Base-by-base conservation (phyloP, 164 flowering plant genomes). In the Cinnamomum chago region DNA sequence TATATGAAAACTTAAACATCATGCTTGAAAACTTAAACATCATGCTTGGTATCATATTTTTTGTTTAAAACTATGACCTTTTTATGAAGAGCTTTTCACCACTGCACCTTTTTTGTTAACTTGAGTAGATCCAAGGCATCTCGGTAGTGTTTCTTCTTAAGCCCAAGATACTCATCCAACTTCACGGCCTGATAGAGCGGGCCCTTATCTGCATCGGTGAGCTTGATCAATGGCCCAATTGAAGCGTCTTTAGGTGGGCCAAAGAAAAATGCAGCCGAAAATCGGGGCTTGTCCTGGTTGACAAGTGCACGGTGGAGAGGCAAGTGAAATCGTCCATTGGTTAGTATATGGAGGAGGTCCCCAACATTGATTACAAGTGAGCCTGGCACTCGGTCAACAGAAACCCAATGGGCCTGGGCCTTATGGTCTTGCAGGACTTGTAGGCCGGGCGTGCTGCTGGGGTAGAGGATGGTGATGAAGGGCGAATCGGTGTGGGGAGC, bases 401-500 rank as follows among this genome's bases (percentile, higher is more conserved):
- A 85, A 71, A 88, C 81, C 98, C 98, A 94, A 20, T 89, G 28
- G 47, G 47, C 11, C 2, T 85, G 90, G 28, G 25, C 67, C 2
- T 4, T 2, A 28, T 64, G 25, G 1, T 11, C 67, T 25, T 10
- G 28, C 5, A 64, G 67, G 67, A 64, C 24, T 64, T 64, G 28
- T 1, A 64, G 67, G 28, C 67, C 67, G 17, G 97, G 94, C 4
- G 81, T 40, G 47, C 47, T 84, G 83, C 79, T 87, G 74, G 92
- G 98, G 86, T 88, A 82, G 27, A 94, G 89, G 76, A 94, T 81
- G 14, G 98, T 94, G 75, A 94, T 81, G 62, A 92, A 83, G 76
- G 92, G 83, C 1, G 98, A 88, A 76, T 94, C 98, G 0, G 97
- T 92, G 78, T 94, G 98, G 3, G 94, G 85, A 0, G 90, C 96